Percentiles rank a stretch among this genome's conserved stretches.
Conservation (phyloP, 495 filamentous ascomycete species). For the Pseudevernia furfuracea region DNA sequence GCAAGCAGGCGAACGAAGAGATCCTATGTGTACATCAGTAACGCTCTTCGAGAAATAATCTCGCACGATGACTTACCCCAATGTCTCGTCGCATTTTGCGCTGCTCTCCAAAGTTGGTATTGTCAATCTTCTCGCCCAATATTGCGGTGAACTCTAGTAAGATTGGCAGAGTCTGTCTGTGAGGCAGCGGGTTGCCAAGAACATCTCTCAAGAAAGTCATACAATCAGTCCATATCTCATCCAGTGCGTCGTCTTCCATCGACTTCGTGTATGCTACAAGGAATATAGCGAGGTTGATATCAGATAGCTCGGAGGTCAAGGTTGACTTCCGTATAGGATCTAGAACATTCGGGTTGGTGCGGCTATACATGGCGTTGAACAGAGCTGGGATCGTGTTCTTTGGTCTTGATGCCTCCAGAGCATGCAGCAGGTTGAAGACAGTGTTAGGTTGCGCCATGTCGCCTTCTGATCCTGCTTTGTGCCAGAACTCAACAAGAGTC, state of each 20-base stretch:
- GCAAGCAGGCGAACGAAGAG: slow-evolving; percentile 79
- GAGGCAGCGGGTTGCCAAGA: slow-evolving; percentile 87
- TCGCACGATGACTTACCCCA: slow-evolving; percentile 49
- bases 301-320: slow-evolving; percentile 72
- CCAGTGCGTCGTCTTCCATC: slow-evolving; percentile 95
- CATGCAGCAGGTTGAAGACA: slow-evolving; percentile 79
- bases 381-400: slow-evolving; percentile 93
- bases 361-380: slow-evolving; percentile 92
- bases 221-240: slow-evolving; percentile 97
- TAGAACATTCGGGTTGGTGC: slow-evolving; percentile 75
- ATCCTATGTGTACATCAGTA: slow-evolving; percentile 53
- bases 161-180: slow-evolving; percentile 80
- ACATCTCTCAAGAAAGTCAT: slow-evolving; percentile 85
- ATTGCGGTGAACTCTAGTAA: slow-evolving; percentile 84
- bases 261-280: slow-evolving; percentile 81
- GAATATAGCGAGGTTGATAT: slow-evolving; percentile 77
- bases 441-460: slow-evolving; percentile 30
- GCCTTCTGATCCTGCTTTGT: slow-evolving; percentile 32
- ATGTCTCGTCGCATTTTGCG: slow-evolving; percentile 88
- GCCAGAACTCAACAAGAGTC: slow-evolving; percentile 80
- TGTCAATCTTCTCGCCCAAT: slow-evolving; percentile 87
- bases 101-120: slow-evolving; percentile 96
- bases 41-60: not conserved
- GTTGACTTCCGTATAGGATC: slow-evolving; percentile 77
- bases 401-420: slow-evolving; percentile 82